Evolutionary conservation across 148 eudicot species (phyloP).

Genomic region (Dianthus caryophyllus): DNA sequence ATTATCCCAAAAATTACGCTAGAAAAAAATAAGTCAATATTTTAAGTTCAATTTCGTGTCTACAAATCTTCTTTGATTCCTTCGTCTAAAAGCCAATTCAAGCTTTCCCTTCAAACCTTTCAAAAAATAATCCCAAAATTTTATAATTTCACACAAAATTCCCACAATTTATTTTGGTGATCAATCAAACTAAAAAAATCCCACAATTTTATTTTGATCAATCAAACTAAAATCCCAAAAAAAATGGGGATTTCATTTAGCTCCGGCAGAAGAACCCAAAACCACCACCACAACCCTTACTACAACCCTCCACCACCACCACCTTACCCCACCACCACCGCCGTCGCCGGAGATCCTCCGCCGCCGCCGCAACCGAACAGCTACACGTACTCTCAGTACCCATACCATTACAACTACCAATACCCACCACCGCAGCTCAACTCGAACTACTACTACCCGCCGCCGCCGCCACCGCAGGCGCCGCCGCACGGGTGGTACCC

Average conservation of each 20-base stretch:
- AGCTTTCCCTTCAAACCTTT: too few species aligned
- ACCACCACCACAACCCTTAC: conserved; percentile 22
- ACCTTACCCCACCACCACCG: conserved; percentile 20
- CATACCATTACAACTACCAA: conserved; percentile 12
- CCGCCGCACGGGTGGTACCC: conserved; percentile 5
- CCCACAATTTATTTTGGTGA: too few species aligned
- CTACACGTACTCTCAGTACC: conserved; percentile 9
- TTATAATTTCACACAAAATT: too few species aligned
- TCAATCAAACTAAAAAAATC: too few species aligned
- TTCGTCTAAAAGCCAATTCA: too few species aligned
- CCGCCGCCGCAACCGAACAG: conserved; percentile 18
- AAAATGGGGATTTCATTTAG: conserved; percentile 51
- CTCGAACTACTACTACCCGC: conserved; percentile 20
- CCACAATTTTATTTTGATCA: too few species aligned
- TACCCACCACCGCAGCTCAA: conserved; percentile 1
- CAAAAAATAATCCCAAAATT: too few species aligned
- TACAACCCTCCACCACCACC: conserved; percentile 27
- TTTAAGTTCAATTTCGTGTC: too few species aligned
- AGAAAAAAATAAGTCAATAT: too few species aligned
- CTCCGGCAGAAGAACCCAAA: conserved; percentile 32
- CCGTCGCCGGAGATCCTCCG: conserved; percentile 15
- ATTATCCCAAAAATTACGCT: too few species aligned
- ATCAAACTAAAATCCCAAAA: not conserved
- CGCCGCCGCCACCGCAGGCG: conserved; percentile 20
- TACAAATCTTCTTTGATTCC: too few species aligned